Evolutionary conservation across 257 asterid genomes (phyloP).

Genomic region (Fraxinus quadrangulata): DNA sequence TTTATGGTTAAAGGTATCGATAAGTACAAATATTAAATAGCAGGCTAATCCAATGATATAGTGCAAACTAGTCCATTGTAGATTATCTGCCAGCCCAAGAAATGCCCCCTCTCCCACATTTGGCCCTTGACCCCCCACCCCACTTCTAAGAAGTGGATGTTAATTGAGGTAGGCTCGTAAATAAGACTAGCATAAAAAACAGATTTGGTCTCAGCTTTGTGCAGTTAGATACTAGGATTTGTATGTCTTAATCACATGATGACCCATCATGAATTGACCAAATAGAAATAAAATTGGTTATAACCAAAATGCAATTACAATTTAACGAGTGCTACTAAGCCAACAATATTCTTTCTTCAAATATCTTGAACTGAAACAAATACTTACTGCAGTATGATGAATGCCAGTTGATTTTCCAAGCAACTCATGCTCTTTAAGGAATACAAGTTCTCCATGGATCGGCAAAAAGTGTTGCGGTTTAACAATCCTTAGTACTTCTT

Average conservation of each 20-base stretch:
- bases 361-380: slow-evolving; percentile 18
- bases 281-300: neutral
- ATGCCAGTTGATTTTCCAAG: slow-evolving; percentile 95
- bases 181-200: neutral
- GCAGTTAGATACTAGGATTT: slow-evolving; percentile 6
- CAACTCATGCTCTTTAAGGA: slow-evolving; percentile 95
- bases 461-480: slow-evolving; percentile 99
- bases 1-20: neutral
- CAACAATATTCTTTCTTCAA: neutral
- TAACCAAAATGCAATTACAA: neutral
- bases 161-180: neutral
- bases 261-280: slow-evolving; percentile 9
- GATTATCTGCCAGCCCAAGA: slow-evolving; percentile 9
- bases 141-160: slow-evolving; percentile 9
- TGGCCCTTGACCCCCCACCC: neutral
- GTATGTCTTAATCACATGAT: slow-evolving; percentile 13
- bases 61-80: neutral
- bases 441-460: slow-evolving; percentile 94
- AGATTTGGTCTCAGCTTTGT: slow-evolving; percentile 2
- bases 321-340: neutral
- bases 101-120: neutral
- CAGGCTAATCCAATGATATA: neutral
- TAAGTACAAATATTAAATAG: neutral
- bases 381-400: slow-evolving; percentile 85
- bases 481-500: slow-evolving; percentile 90